Evolutionary conservation across 495 filamentous ascomycete genomes (phyloP), one percentile per base, ranked within the genome.

Genomic region (Bacidia rubella): DNA sequence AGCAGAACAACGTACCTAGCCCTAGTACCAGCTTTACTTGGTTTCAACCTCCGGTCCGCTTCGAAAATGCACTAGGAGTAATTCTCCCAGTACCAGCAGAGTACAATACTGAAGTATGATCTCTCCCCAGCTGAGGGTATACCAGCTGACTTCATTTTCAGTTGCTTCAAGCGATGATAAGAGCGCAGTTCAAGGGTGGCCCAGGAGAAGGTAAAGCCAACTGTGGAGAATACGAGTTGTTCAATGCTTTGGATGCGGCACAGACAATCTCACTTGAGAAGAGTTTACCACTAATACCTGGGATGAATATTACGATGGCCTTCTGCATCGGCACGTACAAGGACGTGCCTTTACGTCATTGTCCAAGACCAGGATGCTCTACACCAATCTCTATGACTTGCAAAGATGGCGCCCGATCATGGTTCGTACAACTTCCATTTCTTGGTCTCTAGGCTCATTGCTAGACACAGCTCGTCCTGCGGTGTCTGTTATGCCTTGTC

Each of bases 51-150:
- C 54, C 57, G 5, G 10, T 64, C 19, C 53, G 11, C 20, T 46
- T 64, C 4, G 60, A 64, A 24, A 57, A 62, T 29, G 54, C 60
- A 4, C 49, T 64, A n/a, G 55, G 54, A 11, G 38, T 49, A 24
- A 48, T 53, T 24, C 42, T 63, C 15, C 57, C 54, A 1, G 20
- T 63, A 2, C 57, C 57, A 3, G 60, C 60, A 3, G 61, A 62
- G 38, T 63, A 63, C 15, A 55, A 54, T 24, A 20, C 5, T 9
- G 3, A 17, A 20, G 26, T 47, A 44, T 12, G 25, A 11, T 29
- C 10, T 21, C 3, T n/a, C 26, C 23, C 50, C 25, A 54, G 10
- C 2, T 42, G 19, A 9, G 9, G 29, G 41, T 22, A 57, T 51
- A 54, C 29, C 5, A 7, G 29, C 29, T 35, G 29, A 35, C 15